Percentiles rank a stretch among this genome's conserved stretches.
These are phyloP conservation scores for Dioscorea alata DNA, from an alignment of 106 monocot genomes.

Conservation along the genomic window DNA sequence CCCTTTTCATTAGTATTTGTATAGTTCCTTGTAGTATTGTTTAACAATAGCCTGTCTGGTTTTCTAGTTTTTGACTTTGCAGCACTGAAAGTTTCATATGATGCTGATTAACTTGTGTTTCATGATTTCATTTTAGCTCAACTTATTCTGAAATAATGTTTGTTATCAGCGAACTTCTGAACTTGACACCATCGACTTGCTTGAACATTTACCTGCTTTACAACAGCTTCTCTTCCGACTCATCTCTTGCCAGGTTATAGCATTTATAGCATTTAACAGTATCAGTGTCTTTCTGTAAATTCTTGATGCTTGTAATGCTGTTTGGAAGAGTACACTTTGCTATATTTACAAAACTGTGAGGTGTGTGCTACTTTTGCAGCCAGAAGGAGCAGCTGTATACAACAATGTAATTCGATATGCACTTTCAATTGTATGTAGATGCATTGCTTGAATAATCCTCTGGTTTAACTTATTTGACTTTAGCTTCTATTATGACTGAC, in stretches of 20 bases:
- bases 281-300: no score
- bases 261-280: no score
- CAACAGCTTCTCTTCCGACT: conserved; percentile 64
- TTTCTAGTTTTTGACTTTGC: no score
- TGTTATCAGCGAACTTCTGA: conserved; percentile 38
- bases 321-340: no score
- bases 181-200: conserved; percentile 42
- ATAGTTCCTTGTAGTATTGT: not conserved
- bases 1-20: not conserved
- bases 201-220: conserved; percentile 64
- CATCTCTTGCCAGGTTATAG: conserved; percentile 45
- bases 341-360: not conserved
- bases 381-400: conserved; percentile 54
- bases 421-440: conserved; percentile 55
- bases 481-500: not conserved
- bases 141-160: not conserved
- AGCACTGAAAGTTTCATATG: no score
- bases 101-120: no score
- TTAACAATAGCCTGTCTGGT: no score
- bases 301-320: no score
- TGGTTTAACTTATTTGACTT: not conserved
- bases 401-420: conserved; percentile 61
- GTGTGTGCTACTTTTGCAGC: conserved; percentile 33
- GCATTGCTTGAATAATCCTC: not conserved
- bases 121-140: no score